Evolutionary conservation across 225 moss, liverwort and hornwort genomes (phyloP).

Genomic region (Takakia lepidozioides): DNA sequence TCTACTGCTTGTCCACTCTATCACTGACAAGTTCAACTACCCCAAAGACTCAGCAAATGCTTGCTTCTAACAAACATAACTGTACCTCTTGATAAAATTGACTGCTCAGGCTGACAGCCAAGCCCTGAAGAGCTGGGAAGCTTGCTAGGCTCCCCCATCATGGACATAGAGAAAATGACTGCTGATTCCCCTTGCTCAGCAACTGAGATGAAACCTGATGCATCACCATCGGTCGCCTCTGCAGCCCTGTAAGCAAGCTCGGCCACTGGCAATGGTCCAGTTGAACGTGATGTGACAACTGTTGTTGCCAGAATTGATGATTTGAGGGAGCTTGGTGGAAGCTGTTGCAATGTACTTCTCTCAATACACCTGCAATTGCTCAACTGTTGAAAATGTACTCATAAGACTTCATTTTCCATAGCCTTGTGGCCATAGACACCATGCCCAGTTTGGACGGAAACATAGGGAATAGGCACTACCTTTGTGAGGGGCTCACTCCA

Average conservation of each 20-base stretch:
- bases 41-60: too few species aligned
- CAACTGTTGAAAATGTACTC: too few species aligned
- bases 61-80: too few species aligned
- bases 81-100: constrained; percentile 18
- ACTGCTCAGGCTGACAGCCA: constrained; percentile 13
- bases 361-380: constrained; percentile 50
- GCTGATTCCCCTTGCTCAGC: constrained; percentile 87
- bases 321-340: constrained; percentile 21
- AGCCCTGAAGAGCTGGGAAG: constrained; percentile 6
- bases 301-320: constrained; percentile 28
- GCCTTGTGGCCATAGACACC: too few species aligned
- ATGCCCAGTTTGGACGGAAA: too few species aligned
- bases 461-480: too few species aligned
- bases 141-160: constrained; percentile 19
- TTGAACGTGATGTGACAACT: constrained; percentile 29
- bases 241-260: constrained; percentile 40
- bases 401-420: too few species aligned
- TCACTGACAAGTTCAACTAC: too few species aligned
- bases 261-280: constrained; percentile 38
- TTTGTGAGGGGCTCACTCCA: too few species aligned
- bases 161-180: constrained; percentile 54
- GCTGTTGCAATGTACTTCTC: constrained; percentile 20
- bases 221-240: constrained; percentile 25
- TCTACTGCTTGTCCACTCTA: too few species aligned
- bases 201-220: constrained; percentile 51